Percentiles rank a stretch among this genome's conserved stretches.
Conservation (phyloP, 371 early-diverging fungal genomes). For the Mucor velutinosus region DNA sequence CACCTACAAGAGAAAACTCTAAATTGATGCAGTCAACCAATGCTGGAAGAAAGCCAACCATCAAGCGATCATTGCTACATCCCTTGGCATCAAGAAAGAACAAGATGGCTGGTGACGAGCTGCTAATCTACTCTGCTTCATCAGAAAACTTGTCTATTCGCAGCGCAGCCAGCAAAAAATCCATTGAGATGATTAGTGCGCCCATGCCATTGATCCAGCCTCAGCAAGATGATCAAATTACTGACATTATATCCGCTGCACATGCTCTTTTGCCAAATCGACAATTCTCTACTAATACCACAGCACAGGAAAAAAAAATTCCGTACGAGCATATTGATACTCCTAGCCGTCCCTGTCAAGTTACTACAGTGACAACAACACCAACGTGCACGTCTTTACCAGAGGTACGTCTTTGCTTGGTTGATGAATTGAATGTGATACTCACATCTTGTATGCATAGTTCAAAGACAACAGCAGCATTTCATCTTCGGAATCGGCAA, state of each 20-base stretch:
- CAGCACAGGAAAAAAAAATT: not conserved
- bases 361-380: not conserved
- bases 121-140: conserved; percentile 14
- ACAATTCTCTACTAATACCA: conserved; percentile 6
- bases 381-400: not conserved
- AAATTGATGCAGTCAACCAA: conserved; percentile 6
- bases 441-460: not conserved
- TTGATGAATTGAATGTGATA: too few relatives aligned
- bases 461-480: conserved; percentile 15
- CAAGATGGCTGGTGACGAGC: conserved; percentile 5
- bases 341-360: conserved; percentile 32
- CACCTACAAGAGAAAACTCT: conserved; percentile 17
- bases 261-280: conserved; percentile 38
- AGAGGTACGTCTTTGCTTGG: not conserved
- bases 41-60: conserved; percentile 1
- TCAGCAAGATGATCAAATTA: conserved; percentile 5
- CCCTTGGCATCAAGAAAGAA: conserved; percentile 18
- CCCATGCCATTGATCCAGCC: not conserved
- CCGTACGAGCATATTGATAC: conserved; percentile 45
- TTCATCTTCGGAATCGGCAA: conserved; percentile 24
- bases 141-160: not conserved
- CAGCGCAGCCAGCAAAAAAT: conserved; percentile 9
- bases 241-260: conserved; percentile 42
- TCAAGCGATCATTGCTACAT: conserved; percentile 22
- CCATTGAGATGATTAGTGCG: conserved; percentile 10